Base-by-base conservation (phyloP, 306 rosid species). In the Crataegus laevigata region DNA sequence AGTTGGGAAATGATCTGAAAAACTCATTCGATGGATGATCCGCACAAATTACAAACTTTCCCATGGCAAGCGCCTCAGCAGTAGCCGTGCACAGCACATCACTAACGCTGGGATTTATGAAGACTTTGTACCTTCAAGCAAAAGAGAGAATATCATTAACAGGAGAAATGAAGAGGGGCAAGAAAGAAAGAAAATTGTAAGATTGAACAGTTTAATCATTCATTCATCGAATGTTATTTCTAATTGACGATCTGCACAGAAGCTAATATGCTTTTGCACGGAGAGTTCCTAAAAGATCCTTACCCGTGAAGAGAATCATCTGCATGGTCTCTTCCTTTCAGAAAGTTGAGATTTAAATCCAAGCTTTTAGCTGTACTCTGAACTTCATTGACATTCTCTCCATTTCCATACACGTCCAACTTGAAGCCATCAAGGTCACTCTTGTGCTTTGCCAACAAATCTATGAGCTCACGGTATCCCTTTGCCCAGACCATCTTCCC, bases 401-500 rank as follows among this genome's bases (percentile, higher is more conserved):
- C 99, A 71, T 83, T 94, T 73, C 99, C 99, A 80, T 83, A 94
- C 69, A 94, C 96, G 67, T 94, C 99, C 83, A 94, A 73, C 71
- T 92, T 94, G 86, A 92, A 85, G 74, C 97, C 97, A 83, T 85
- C 84, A 84, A 94, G 96, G 65, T 90, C 93, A 72, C 76, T 77
- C 87, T 86, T 92, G 82, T 88, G 90, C 76, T 87, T 92, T 51
- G 89, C 85, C 77, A 94, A 82, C 78, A 94, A 83, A 81, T 94
- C 91, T 81, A 94, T 88, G 83, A 94, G 83, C 83, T 94, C 99
- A 68, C 84, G 84, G 78, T 92, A 92, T 62, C 97, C 97, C 86
- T 94, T 94, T 40, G 99, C 97, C 99, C 99, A 94, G 11, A 94
- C 97, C 99, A 94, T 92, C 89, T 94, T 94, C 63, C 99, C 99